Conservation (phyloP, 345 rosid genomes). For the Populus simonii region DNA sequence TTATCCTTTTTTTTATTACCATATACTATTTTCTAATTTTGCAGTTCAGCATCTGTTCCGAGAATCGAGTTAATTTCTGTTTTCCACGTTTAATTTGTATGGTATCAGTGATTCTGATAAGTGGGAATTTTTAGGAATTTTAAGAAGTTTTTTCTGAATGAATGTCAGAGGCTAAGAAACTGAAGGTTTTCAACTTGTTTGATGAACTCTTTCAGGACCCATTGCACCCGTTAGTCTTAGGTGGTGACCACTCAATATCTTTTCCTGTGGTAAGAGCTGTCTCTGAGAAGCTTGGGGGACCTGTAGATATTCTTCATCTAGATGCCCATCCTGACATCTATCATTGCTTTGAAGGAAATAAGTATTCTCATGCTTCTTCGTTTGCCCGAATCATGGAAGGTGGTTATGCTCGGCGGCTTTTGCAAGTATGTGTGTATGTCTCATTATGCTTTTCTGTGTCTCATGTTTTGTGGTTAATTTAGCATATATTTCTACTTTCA, state of each 20-base stretch:
- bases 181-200: not conserved
- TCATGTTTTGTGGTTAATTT: not conserved
- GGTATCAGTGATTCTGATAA: not conserved
- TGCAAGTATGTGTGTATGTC: conserved; percentile 57
- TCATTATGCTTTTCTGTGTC: not conserved
- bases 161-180: not conserved
- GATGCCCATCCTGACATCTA: conserved; percentile 99
- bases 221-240: conserved; percentile 78
- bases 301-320: conserved; percentile 89
- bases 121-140: not conserved
- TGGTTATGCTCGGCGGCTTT: conserved; percentile 80
- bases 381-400: conserved; percentile 99
- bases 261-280: conserved; percentile 92
- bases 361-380: conserved; percentile 94
- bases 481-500: not conserved
- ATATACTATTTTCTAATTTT: too few relatives aligned
- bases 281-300: conserved; percentile 94
- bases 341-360: conserved; percentile 81
- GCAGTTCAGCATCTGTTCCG: not conserved
- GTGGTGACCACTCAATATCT: conserved; percentile 95
- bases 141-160: not conserved
- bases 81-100: not conserved
- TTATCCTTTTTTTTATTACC: too few relatives aligned
- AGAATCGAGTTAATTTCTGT: not conserved
- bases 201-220: conserved; percentile 55